phyloP scores from a whole-genome alignment of 73 alveolate species.

The Tetrahymena thermophila region DNA sequence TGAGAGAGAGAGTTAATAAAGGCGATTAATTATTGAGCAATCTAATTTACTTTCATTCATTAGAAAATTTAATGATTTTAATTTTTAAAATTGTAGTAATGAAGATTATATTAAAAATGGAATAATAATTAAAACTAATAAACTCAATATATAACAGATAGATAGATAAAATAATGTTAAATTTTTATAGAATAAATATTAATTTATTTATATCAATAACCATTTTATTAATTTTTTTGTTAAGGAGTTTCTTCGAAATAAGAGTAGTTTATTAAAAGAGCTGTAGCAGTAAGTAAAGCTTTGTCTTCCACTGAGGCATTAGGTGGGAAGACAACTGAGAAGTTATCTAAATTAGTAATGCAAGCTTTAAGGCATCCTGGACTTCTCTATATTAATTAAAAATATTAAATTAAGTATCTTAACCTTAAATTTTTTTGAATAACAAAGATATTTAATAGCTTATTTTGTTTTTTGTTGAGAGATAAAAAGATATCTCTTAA shows the following conservation, averaged over 20 bases:
- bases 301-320: background rate
- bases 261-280: background rate
- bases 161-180: no score
- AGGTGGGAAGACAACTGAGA: background rate
- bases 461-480: no score
- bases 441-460: no score
- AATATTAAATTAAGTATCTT: background rate
- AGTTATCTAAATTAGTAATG: background rate
- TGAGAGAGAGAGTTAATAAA: background rate
- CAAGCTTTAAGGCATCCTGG: constrained; percentile 4
- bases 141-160: no score
- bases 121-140: no score
- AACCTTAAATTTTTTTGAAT: no score
- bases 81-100: no score
- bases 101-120: no score
- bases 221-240: background rate
- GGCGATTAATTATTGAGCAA: background rate
- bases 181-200: background rate
- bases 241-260: background rate
- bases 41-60: no score
- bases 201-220: background rate
- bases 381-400: background rate
- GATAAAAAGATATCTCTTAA: no score
- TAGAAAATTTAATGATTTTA: no score
- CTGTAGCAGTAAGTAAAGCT: constrained; percentile 16